Conservation (phyloP, 2,329 filamentous ascomycete genomes). For the Fusarium vanettenii region DNA sequence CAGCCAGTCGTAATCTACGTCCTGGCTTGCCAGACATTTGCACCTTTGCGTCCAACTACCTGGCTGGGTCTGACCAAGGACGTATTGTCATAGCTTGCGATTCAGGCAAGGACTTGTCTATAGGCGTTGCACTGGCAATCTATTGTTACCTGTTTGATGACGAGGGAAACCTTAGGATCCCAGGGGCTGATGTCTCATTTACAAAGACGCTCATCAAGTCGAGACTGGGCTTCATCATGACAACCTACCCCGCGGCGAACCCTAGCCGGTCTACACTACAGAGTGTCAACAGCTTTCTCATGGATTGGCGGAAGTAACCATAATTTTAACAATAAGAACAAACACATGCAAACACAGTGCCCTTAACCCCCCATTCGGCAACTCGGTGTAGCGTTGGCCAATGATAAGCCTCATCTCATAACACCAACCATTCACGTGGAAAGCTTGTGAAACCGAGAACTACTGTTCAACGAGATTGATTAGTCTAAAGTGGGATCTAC, state of each 20-base stretch:
- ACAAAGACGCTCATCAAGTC: slow-evolving; percentile 83
- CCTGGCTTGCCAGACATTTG: slow-evolving; percentile 73
- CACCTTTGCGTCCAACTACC: slow-evolving; percentile 61
- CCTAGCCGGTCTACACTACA: slow-evolving; percentile 88
- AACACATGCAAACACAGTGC: background rate
- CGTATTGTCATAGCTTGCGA: slow-evolving; percentile 75
- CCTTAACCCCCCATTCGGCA: background rate
- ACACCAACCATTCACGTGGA: background rate
- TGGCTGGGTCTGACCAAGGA: slow-evolving; percentile 38
- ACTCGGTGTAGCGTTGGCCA: background rate
- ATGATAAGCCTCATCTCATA: background rate
- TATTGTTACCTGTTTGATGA: slow-evolving; percentile 79
- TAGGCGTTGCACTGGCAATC: slow-evolving; percentile 81
- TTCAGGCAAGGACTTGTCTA: slow-evolving; percentile 82
- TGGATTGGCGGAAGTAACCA: slow-evolving; percentile 63
- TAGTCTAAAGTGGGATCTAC: slow-evolving; percentile 29
- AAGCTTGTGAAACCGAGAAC: background rate
- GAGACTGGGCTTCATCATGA: slow-evolving; percentile 84
- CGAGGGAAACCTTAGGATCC: slow-evolving; percentile 59
- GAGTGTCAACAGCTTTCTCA: slow-evolving; percentile 90
- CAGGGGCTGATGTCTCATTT: slow-evolving; percentile 52
- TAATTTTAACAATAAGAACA: background rate
- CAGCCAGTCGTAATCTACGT: slow-evolving; percentile 86
- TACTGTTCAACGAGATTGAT: slow-evolving; percentile 4
- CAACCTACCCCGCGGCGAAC: slow-evolving; percentile 81